These are phyloP conservation scores for Euphorbia peplus DNA, from an alignment of 345 rosid genomes.

Conservation along the genomic window DNA sequence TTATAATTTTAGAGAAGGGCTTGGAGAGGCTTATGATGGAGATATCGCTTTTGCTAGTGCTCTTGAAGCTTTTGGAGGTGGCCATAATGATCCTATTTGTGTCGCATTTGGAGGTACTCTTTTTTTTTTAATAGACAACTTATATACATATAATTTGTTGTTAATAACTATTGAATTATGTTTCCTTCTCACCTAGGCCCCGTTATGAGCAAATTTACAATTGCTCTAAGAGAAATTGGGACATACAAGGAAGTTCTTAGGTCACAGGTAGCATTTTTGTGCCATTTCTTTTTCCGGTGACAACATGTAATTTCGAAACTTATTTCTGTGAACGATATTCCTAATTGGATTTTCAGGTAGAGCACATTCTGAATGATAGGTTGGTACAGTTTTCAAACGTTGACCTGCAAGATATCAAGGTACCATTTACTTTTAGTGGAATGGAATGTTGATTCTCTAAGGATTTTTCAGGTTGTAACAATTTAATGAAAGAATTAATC, in stretches of 20 bases:
- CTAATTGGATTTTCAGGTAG: conserved; percentile 42
- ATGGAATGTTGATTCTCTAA: conserved; percentile 6
- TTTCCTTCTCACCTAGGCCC: conserved; percentile 42
- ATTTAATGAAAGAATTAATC: too few species aligned
- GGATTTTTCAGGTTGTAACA: too few species aligned
- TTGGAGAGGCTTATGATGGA: conserved; percentile 54
- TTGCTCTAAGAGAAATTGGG: conserved; percentile 70
- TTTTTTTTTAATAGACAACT: conserved; percentile 13
- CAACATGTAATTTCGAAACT: neutral
- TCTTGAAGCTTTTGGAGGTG: conserved; percentile 71
- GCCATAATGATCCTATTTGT: conserved; percentile 63
- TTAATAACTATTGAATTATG: conserved; percentile 1
- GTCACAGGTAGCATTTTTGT: conserved; percentile 49
- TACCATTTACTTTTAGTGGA: conserved; percentile 18
- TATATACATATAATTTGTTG: conserved; percentile 4
- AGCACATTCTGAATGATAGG: conserved; percentile 60
- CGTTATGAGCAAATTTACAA: conserved; percentile 64
- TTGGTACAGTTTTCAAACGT: conserved; percentile 48
- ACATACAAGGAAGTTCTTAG: conserved; percentile 78
- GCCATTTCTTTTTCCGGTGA: neutral
- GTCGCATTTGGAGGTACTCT: conserved; percentile 78
- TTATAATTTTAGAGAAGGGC: conserved; percentile 50
- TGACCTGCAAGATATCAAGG: conserved; percentile 67
- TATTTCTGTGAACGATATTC: conserved; percentile 8
- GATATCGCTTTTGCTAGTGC: conserved; percentile 66